Percentiles rank a stretch among this genome's conserved stretches.
Evolutionary conservation across 2,329 filamentous ascomycete species (phyloP).

Genomic region (Beauveria sp.): DNA sequence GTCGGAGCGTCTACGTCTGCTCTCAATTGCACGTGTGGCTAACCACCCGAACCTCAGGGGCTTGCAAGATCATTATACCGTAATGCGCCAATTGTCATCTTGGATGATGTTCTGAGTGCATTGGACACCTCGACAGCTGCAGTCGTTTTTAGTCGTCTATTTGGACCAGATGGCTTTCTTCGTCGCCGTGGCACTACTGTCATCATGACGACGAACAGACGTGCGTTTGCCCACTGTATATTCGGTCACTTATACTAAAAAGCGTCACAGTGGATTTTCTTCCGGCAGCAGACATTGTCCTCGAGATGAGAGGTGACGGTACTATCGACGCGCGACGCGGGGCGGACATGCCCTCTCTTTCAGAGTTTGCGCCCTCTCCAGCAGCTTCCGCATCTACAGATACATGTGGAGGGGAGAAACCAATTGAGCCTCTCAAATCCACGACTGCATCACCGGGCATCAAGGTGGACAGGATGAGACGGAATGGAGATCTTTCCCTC

Average conservation of each 20-base stretch:
- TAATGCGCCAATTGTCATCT: constrained; percentile 28
- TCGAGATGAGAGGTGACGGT: not conserved
- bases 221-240: not conserved
- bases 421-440: not conserved
- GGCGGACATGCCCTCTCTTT: too few relatives aligned
- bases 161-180: constrained; percentile 34
- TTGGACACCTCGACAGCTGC: constrained; percentile 36
- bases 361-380: too few relatives aligned
- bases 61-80: constrained; percentile 40
- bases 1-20: not conserved
- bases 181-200: constrained; percentile 14
- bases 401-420: too few relatives aligned
- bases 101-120: constrained; percentile 40
- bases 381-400: too few relatives aligned
- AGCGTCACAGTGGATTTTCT: not conserved
- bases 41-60: constrained; percentile 19
- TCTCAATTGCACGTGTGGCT: not conserved
- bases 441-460: not conserved
- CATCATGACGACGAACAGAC: not conserved
- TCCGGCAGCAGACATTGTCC: not conserved
- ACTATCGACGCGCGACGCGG: not conserved
- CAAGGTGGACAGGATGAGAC: not conserved
- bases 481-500: not conserved
- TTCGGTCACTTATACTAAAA: too few relatives aligned
- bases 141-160: constrained; percentile 32